These are phyloP conservation scores for Gryganskiella cystojenkinii DNA, from an alignment of 192 early-diverging fungal species.

Conservation along the genomic window DNA sequence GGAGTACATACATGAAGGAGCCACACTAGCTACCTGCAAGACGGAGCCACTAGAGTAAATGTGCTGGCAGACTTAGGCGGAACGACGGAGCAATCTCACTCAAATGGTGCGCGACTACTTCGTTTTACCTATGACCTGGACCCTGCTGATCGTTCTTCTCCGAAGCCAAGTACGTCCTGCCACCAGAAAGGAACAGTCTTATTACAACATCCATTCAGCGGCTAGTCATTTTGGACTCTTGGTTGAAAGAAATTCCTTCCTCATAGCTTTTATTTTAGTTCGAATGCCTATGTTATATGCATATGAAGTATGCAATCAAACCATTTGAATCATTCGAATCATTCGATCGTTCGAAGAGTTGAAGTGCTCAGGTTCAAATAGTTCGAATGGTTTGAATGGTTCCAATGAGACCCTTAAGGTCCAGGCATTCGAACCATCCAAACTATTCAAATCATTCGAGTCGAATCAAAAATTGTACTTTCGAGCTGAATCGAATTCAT, in stretches of 20 bases:
- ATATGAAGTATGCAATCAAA: too few species aligned
- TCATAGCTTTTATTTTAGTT: neutral
- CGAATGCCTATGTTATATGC: neutral
- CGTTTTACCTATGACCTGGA: slow-evolving; percentile 18
- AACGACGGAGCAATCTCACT: slow-evolving; percentile 13
- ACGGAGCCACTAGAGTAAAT: slow-evolving; percentile 9
- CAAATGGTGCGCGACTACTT: slow-evolving; percentile 18
- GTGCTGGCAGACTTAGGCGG: slow-evolving; percentile 6
- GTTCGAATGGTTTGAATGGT: too few species aligned
- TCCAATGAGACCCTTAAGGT: too few species aligned
- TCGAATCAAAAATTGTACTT: neutral
- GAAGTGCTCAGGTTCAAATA: neutral
- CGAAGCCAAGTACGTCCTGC: slow-evolving; percentile 15
- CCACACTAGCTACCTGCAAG: neutral
- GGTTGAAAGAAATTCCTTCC: slow-evolving; percentile 9
- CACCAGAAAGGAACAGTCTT: slow-evolving; percentile 18
- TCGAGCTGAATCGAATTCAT: slow-evolving; percentile 7
- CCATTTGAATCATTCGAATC: neutral
- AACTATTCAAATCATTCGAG: neutral
- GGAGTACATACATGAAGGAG: slow-evolving; percentile 16
- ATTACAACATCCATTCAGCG: neutral
- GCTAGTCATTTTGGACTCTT: slow-evolving; percentile 18
- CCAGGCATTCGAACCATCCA: neutral
- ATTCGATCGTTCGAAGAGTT: neutral
- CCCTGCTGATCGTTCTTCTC: slow-evolving; percentile 19